Percentiles rank a stretch among this genome's conserved stretches.
Conservation (phyloP, 176 grass and related monocot genomes). For the Triticum dicoccoides region DNA sequence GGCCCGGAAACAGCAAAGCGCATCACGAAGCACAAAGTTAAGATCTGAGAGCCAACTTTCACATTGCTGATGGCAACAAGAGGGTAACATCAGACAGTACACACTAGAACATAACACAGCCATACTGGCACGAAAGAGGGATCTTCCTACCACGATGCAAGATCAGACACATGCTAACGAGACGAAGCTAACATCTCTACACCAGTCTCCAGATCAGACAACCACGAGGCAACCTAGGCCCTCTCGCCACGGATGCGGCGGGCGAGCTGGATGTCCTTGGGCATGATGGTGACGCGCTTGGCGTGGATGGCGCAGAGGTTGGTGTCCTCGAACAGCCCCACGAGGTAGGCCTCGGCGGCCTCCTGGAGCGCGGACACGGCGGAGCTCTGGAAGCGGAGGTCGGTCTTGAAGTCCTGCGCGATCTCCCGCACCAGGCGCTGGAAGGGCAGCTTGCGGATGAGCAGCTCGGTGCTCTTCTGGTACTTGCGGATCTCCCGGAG, state of each 20-base stretch:
- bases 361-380: slow-evolving; percentile 65
- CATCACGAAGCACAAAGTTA: too few species aligned
- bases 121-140: too few species aligned
- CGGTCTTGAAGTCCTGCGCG: slow-evolving; percentile 72
- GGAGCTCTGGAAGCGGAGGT: slow-evolving; percentile 78
- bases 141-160: too few species aligned
- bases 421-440: slow-evolving; percentile 64
- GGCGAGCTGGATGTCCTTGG: slow-evolving; percentile 70
- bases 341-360: slow-evolving; percentile 69
- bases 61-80: too few species aligned
- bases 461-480: slow-evolving; percentile 79
- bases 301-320: slow-evolving; percentile 82
- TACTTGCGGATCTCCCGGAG: slow-evolving; percentile 76
- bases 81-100: too few species aligned
- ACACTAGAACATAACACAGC: too few species aligned
- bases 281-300: slow-evolving; percentile 84
- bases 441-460: slow-evolving; percentile 77
- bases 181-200: too few species aligned
- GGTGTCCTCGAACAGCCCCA: slow-evolving; percentile 71
- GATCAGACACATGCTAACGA: too few species aligned
- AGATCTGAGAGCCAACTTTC: too few species aligned
- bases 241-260: slow-evolving; percentile 68
- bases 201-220: too few species aligned
- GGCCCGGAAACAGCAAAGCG: too few species aligned
- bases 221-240: not conserved